Conservation (phyloP, 345 rosid genomes). For the Eucalyptus leucophloia region DNA sequence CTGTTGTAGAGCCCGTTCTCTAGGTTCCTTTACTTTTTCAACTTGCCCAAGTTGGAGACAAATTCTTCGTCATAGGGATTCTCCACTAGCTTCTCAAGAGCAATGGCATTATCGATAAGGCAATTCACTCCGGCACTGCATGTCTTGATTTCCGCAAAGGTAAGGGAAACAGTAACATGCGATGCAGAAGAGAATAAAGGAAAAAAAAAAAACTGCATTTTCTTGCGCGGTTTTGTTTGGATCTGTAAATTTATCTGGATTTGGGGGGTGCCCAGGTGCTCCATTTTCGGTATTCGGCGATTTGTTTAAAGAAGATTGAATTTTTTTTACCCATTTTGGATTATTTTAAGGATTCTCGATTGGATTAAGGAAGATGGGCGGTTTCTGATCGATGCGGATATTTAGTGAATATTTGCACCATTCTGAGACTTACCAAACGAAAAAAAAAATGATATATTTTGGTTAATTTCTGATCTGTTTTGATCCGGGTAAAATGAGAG, state of each 20-base stretch:
- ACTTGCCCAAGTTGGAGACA: not conserved
- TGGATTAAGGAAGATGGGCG: not conserved
- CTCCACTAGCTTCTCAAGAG: not conserved
- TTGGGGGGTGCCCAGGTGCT: not conserved
- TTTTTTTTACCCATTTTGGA: not conserved
- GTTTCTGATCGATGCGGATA: not conserved
- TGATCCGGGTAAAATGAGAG: not conserved
- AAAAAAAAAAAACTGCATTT: not conserved
- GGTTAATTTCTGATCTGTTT: not conserved
- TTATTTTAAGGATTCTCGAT: not conserved
- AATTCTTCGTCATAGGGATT: not conserved
- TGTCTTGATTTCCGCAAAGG: constrained; percentile 15
- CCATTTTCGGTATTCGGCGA: not conserved
- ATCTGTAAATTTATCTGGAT: not conserved
- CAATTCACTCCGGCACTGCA: not conserved
- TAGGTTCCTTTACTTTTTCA: not conserved
- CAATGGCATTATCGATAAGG: not conserved
- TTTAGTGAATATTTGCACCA: not conserved
- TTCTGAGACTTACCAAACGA: not conserved
- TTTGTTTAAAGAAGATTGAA: not conserved
- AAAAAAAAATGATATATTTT: not conserved
- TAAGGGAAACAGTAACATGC: constrained; percentile 10
- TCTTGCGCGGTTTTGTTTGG: not conserved
- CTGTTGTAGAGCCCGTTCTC: not conserved
- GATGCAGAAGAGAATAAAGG: too few species aligned